Evolutionary conservation across 169 alveolate genomes (phyloP).

Genomic region (Theileria equi): DNA sequence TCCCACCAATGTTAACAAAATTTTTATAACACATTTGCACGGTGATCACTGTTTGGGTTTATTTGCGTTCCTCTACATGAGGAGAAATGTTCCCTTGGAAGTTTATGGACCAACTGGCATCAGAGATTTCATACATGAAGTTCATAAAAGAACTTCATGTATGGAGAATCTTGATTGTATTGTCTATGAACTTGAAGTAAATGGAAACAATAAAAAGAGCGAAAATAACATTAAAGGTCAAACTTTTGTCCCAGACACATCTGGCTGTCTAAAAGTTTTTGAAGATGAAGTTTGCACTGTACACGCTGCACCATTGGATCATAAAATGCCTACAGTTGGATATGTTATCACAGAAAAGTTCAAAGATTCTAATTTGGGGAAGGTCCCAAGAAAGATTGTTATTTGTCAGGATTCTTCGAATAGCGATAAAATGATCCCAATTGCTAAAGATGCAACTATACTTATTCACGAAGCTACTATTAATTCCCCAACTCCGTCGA

Average conservation of each 20-base stretch:
- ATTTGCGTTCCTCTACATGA: slow-evolving; percentile 55
- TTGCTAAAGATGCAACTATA: slow-evolving; percentile 71
- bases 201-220: background rate
- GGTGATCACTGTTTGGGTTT: slow-evolving; percentile 84
- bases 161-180: slow-evolving; percentile 12
- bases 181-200: slow-evolving; percentile 42
- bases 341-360: slow-evolving; percentile 71
- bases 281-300: slow-evolving; percentile 61
- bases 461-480: slow-evolving; percentile 72
- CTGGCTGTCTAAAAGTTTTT: slow-evolving; percentile 38
- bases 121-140: slow-evolving; percentile 26
- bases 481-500: slow-evolving; percentile 39
- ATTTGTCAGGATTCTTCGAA: slow-evolving; percentile 72
- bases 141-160: slow-evolving; percentile 34
- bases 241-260: background rate
- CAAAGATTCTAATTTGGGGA: slow-evolving; percentile 16
- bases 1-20: slow-evolving; percentile 51
- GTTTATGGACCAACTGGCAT: slow-evolving; percentile 79
- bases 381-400: slow-evolving; percentile 61
- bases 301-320: slow-evolving; percentile 68
- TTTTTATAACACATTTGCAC: slow-evolving; percentile 81
- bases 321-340: slow-evolving; percentile 81
- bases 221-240: slow-evolving; percentile 4
- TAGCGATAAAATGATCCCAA: slow-evolving; percentile 55
- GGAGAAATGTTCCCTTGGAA: slow-evolving; percentile 35